Conservation (phyloP, 75 land plant species). For the Azolla pinnata region DNA sequence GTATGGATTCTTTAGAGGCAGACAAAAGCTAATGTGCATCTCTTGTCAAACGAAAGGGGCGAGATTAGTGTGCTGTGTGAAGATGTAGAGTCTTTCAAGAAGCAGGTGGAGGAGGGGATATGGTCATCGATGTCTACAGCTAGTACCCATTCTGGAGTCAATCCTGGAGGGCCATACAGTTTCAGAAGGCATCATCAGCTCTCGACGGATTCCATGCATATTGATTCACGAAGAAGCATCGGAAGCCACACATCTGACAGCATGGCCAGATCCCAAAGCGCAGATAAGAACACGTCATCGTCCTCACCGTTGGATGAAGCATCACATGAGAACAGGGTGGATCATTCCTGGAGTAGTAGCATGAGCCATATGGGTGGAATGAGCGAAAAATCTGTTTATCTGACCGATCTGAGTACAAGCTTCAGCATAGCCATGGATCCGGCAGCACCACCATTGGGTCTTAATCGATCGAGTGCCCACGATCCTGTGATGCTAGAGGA, state of each 20-base stretch:
- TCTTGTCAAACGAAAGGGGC: constrained; percentile 14
- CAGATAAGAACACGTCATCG: too few species aligned
- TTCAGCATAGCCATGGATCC: too few species aligned
- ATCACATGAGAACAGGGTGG: background rate
- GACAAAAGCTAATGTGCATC: background rate
- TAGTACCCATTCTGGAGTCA: background rate
- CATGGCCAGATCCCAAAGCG: too few species aligned
- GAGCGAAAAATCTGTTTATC: too few species aligned
- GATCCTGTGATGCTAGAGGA: too few species aligned
- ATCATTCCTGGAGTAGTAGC: background rate
- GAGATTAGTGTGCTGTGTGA: constrained; percentile 24
- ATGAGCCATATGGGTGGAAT: too few species aligned
- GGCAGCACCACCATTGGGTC: too few species aligned
- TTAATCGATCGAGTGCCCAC: too few species aligned
- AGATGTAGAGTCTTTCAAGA: constrained; percentile 21
- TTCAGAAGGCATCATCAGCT: background rate
- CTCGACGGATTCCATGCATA: background rate
- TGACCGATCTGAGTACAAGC: too few species aligned
- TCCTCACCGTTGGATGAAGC: too few species aligned
- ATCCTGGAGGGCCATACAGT: constrained; percentile 6
- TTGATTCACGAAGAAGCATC: background rate
- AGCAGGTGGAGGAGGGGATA: constrained; percentile 16
- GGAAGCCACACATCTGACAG: background rate
- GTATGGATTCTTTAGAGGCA: background rate
- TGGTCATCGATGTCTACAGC: constrained; percentile 6